Evolutionary conservation across 352 stramenopile genomes (phyloP).

Genomic region (Phytophthora brassicae): DNA sequence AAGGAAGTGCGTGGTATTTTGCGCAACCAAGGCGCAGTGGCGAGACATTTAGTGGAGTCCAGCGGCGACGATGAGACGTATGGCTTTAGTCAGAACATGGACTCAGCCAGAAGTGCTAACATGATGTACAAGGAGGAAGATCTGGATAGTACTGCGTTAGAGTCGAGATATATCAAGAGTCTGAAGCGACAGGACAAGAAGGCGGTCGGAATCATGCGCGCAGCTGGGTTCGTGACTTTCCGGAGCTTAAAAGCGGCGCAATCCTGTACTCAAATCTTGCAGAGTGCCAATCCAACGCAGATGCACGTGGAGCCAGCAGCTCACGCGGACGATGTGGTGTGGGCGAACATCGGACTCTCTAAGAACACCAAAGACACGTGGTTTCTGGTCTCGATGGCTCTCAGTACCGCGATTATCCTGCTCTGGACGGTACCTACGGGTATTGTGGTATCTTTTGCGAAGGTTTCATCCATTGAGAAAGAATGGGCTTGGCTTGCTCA

Average conservation of each 20-base stretch:
- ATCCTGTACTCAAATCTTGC: constrained; percentile 77
- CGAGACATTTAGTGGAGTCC: constrained; percentile 59
- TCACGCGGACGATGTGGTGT: constrained; percentile 70
- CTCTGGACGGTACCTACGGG: constrained; percentile 84
- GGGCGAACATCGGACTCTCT: constrained; percentile 80
- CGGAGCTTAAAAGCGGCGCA: constrained; percentile 70
- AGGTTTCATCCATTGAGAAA: constrained; percentile 54
- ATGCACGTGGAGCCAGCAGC: constrained; percentile 73
- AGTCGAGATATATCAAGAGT: constrained; percentile 66
- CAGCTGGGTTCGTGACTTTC: constrained; percentile 82
- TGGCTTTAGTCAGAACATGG: constrained; percentile 23
- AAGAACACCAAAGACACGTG: constrained; percentile 73
- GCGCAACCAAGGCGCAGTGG: constrained; percentile 60
- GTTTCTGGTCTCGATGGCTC: constrained; percentile 61
- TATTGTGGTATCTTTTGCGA: constrained; percentile 76
- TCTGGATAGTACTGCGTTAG: constrained; percentile 31
- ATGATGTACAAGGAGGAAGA: constrained; percentile 37
- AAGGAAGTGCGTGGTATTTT: constrained; percentile 75
- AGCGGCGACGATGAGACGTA: constrained; percentile 39
- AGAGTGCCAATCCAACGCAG: constrained; percentile 68
- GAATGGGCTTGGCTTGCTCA: constrained; percentile 47
- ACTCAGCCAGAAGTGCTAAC: constrained; percentile 34
- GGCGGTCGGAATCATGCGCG: constrained; percentile 63
- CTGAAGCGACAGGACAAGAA: constrained; percentile 45
- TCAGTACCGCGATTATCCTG: constrained; percentile 73